These are phyloP conservation scores for Pyrenula massariospora DNA, from an alignment of 495 filamentous ascomycete genomes.

Conservation along the genomic window DNA sequence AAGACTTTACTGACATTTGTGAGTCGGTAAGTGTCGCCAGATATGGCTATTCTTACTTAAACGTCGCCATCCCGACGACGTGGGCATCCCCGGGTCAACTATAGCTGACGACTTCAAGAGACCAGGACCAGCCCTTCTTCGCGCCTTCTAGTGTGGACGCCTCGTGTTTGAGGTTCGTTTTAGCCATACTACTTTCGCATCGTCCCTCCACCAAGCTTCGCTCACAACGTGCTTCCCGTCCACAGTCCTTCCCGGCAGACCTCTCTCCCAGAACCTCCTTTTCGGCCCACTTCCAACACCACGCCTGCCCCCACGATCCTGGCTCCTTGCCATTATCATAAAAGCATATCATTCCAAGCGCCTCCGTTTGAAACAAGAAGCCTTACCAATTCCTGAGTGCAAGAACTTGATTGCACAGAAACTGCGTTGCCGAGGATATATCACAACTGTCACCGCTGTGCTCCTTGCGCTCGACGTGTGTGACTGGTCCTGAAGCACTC, in stretches of 20 bases:
- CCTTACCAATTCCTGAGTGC: not conserved
- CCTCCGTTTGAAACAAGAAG: not conserved
- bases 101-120: not conserved
- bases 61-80: too few relatives aligned
- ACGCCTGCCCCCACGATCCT: not conserved
- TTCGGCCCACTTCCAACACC: not conserved
- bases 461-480: not conserved
- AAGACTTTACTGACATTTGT: too few relatives aligned
- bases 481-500: not conserved
- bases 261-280: conserved; percentile 2
- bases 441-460: not conserved
- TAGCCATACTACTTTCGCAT: not conserved
- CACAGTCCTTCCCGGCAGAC: too few relatives aligned
- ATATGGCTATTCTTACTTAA: too few relatives aligned
- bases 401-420: not conserved
- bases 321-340: not conserved
- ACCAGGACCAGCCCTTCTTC: not conserved
- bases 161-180: not conserved
- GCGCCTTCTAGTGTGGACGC: not conserved
- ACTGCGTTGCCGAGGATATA: not conserved
- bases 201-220: not conserved
- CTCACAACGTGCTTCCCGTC: not conserved
- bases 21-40: too few relatives aligned
- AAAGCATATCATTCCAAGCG: not conserved
- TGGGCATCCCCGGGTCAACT: not conserved